Conservation (phyloP, 1,284 basidiomycete species). For the Cryptococcus sp. region DNA sequence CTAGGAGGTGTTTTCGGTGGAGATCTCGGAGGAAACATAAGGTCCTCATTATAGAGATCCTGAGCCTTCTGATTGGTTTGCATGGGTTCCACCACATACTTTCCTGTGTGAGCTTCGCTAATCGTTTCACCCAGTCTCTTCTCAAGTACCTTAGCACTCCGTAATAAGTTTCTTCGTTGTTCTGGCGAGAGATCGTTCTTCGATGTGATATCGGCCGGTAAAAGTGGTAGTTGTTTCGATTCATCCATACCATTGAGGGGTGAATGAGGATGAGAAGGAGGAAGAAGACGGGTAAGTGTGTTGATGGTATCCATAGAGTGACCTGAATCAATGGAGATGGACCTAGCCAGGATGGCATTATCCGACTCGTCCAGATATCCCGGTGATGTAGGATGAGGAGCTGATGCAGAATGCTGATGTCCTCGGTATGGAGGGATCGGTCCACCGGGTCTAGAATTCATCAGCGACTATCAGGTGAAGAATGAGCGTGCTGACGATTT, state of each 20-base stretch:
- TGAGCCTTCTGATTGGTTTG: not conserved
- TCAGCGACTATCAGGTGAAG: not conserved
- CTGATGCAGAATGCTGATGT: not conserved
- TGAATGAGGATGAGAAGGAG: not conserved
- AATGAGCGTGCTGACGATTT: not conserved
- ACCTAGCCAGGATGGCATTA: not conserved
- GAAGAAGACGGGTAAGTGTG: not conserved
- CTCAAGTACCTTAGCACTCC: conserved; percentile 69
- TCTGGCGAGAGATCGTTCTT: conserved; percentile 59
- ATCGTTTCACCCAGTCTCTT: conserved; percentile 61
- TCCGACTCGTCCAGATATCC: too few relatives aligned
- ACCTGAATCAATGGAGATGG: not conserved
- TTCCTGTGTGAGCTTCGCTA: conserved; percentile 22
- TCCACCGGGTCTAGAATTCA: not conserved
- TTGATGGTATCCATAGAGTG: not conserved
- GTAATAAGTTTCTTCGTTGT: conserved; percentile 65
- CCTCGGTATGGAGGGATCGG: not conserved
- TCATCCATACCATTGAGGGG: not conserved
- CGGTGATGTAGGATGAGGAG: not conserved
- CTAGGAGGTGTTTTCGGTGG: too few relatives aligned
- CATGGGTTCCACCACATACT: conserved; percentile 28
- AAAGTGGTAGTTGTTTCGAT: not conserved
- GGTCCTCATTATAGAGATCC: too few relatives aligned
- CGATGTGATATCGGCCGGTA: not conserved
- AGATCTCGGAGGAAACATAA: too few relatives aligned